Conservation (phyloP, 2,329 filamentous ascomycete species). For the Pseudocercospora ulei region DNA sequence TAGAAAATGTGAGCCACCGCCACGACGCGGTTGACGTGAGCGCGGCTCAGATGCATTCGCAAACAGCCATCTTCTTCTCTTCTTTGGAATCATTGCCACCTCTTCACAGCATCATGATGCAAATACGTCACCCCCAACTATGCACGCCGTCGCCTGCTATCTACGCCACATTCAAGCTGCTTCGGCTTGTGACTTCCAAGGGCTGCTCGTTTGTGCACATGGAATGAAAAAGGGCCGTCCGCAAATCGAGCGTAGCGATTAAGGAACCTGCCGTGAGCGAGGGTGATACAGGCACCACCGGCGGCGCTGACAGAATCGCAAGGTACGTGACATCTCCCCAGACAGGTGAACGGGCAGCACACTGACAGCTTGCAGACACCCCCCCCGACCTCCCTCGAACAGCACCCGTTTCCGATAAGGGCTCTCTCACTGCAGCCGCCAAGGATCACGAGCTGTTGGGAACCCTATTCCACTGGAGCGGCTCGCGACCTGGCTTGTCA, state of each 20-base stretch:
- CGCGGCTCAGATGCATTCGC: constrained; percentile 7
- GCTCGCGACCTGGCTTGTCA: constrained; percentile 36
- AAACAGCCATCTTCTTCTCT: constrained; percentile 3
- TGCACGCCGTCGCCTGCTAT: constrained; percentile 24
- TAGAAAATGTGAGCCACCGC: background rate
- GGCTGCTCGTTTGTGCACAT: constrained; percentile 22
- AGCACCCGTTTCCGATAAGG: background rate
- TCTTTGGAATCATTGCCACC: constrained; percentile 6
- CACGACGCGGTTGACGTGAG: background rate
- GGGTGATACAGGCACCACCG: constrained; percentile 1
- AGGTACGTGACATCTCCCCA: constrained; percentile 2
- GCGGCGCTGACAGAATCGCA: background rate
- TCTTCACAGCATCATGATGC: constrained; percentile 5
- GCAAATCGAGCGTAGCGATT: background rate
- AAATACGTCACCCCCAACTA: constrained; percentile 8
- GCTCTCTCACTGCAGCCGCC: constrained; percentile 28
- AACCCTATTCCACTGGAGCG: constrained; percentile 14
- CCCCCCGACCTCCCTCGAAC: too few relatives aligned
- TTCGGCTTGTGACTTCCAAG: constrained; percentile 35
- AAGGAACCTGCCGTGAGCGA: background rate
- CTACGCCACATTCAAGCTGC: constrained; percentile 34
- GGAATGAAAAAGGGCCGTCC: constrained; percentile 9
- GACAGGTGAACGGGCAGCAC: background rate
- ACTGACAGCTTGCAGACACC: constrained; percentile 5
- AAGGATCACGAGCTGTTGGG: constrained; percentile 25